Evolutionary conservation across 345 rosid species (phyloP).

Genomic region (Hypericum androsaemum): DNA sequence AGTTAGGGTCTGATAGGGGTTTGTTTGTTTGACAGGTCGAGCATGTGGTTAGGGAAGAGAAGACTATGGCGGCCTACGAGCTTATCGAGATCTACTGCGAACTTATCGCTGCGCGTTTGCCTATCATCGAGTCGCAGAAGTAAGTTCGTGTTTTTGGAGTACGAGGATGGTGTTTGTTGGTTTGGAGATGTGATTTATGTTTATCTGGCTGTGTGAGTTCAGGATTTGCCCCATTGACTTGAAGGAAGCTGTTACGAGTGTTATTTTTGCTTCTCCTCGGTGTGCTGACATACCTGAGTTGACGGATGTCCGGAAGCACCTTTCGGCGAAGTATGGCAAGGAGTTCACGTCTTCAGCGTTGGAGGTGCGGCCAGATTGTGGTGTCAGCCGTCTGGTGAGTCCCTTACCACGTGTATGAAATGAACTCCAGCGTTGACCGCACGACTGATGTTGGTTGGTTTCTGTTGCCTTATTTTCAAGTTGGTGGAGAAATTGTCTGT

Average conservation of each 20-base stretch:
- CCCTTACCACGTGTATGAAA: not conserved
- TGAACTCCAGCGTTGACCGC: not conserved
- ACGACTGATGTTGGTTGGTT: constrained; percentile 1
- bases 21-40: constrained; percentile 51
- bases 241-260: constrained; percentile 64
- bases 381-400: constrained; percentile 79
- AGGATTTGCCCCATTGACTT: constrained; percentile 73
- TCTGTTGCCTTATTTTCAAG: constrained; percentile 26
- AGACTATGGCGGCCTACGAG: constrained; percentile 75
- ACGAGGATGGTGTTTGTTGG: not conserved
- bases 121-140: constrained; percentile 80
- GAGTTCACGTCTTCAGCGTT: constrained; percentile 64
- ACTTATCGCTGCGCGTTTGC: constrained; percentile 60
- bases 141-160: constrained; percentile 12
- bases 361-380: constrained; percentile 72
- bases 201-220: constrained; percentile 6
- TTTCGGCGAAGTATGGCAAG: constrained; percentile 81
- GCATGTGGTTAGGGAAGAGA: constrained; percentile 87
- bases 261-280: constrained; percentile 69
- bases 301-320: constrained; percentile 56
- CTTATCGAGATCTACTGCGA: constrained; percentile 75
- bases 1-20: not conserved
- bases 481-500: constrained; percentile 74
- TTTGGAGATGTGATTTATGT: not conserved
- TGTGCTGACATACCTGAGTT: constrained; percentile 74